Evolutionary conservation across 2,329 filamentous ascomycete species (phyloP).

Genomic region (Dichotomopilus funicola): DNA sequence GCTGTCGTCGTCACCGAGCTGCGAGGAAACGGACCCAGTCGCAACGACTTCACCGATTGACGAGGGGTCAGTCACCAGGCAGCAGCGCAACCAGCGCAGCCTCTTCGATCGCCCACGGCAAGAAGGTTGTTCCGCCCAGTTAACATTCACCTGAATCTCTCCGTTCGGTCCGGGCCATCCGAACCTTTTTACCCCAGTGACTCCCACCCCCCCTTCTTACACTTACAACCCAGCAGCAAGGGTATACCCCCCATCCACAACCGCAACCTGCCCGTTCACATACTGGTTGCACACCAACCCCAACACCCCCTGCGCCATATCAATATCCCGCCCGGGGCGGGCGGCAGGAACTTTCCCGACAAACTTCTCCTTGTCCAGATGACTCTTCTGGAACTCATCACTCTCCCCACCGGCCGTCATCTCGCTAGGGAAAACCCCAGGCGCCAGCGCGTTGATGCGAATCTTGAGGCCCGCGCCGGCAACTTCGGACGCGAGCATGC

Average conservation of each 20-base stretch:
- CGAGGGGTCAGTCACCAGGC: no score
- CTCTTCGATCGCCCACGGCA: no score
- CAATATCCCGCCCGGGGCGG: slow-evolving; percentile 49
- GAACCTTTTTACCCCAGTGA: neutral
- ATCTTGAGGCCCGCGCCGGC: slow-evolving; percentile 52
- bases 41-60: no score
- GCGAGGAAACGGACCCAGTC: no score
- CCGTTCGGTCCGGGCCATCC: no score
- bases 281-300: slow-evolving; percentile 42
- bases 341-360: slow-evolving; percentile 43
- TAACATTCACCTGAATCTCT: no score
- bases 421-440: slow-evolving; percentile 64
- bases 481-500: slow-evolving; percentile 58
- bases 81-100: no score
- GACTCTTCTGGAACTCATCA: slow-evolving; percentile 49
- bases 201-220: no score
- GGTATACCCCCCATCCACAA: slow-evolving; percentile 50
- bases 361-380: slow-evolving; percentile 51
- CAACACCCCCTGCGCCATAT: slow-evolving; percentile 52
- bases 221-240: slow-evolving; percentile 30
- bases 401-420: slow-evolving; percentile 52
- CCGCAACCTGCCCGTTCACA: slow-evolving; percentile 34
- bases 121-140: no score
- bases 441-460: slow-evolving; percentile 67
- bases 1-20: no score